Evolutionary conservation across 192 early-diverging fungal species (phyloP).

Genomic region (Paraglomus brasilianum): DNA sequence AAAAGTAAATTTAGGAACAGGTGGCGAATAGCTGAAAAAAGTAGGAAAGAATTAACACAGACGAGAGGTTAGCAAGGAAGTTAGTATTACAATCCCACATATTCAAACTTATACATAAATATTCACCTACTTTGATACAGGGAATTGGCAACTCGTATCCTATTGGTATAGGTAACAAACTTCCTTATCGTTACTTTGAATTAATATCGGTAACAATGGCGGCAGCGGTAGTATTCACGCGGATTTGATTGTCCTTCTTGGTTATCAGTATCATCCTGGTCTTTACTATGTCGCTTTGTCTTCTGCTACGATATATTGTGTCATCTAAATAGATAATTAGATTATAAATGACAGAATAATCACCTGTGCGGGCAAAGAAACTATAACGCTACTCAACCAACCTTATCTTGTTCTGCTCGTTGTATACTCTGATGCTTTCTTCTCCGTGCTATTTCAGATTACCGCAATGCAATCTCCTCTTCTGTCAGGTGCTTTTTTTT

Average conservation of each 20-base stretch:
- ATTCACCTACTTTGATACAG: slow-evolving; percentile 34
- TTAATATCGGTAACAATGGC: slow-evolving; percentile 36
- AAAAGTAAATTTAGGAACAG: too few relatives aligned
- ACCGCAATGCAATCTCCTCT: slow-evolving; percentile 68
- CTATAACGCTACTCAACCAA: slow-evolving; percentile 26
- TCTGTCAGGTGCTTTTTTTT: slow-evolving; percentile 60
- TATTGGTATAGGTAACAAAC: slow-evolving; percentile 39
- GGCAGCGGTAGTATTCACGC: background rate
- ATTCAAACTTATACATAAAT: slow-evolving; percentile 30
- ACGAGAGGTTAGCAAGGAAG: slow-evolving; percentile 28
- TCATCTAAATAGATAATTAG: slow-evolving; percentile 45
- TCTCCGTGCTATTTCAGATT: slow-evolving; percentile 70
- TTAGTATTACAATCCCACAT: slow-evolving; percentile 29
- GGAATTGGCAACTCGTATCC: slow-evolving; percentile 9
- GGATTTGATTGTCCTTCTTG: slow-evolving; percentile 28
- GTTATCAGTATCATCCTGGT: slow-evolving; percentile 56
- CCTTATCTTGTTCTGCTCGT: slow-evolving; percentile 71
- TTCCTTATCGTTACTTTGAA: slow-evolving; percentile 41
- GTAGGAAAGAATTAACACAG: slow-evolving; percentile 34
- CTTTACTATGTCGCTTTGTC: slow-evolving; percentile 60
- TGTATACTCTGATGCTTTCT: slow-evolving; percentile 79
- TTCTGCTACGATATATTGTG: slow-evolving; percentile 78
- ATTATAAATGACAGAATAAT: background rate
- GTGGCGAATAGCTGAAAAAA: slow-evolving; percentile 45
- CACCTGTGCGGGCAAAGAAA: background rate